phyloP scores from a whole-genome alignment of 2,329 filamentous ascomycete species.

The Beauveria sp. region DNA sequence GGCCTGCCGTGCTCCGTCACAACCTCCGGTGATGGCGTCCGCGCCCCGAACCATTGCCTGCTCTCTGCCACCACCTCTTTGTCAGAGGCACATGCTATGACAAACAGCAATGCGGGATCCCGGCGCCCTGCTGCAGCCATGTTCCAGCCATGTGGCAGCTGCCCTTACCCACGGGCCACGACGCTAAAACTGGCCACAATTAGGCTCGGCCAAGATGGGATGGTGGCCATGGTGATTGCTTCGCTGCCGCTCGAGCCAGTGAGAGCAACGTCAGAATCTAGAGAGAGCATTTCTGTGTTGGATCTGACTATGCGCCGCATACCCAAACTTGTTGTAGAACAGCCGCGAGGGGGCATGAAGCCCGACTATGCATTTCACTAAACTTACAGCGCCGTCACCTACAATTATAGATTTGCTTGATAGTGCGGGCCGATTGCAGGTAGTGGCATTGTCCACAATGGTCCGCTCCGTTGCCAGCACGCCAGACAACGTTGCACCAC shows the following conservation, averaged over 20 bases:
- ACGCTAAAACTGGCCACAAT: not conserved
- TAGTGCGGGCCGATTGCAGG: not conserved
- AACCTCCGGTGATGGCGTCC: not conserved
- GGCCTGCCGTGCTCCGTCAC: not conserved
- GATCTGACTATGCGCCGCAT: not conserved
- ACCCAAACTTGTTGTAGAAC: too few relatives aligned
- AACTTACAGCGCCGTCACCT: not conserved
- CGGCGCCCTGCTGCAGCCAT: not conserved
- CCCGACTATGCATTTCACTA: too few relatives aligned
- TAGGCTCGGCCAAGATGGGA: not conserved
- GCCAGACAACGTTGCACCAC: not conserved
- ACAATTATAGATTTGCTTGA: not conserved
- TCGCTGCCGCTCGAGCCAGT: not conserved
- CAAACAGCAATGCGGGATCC: slow-evolving; percentile 6
- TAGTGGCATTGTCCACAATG: not conserved
- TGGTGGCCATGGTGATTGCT: not conserved
- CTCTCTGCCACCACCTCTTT: not conserved
- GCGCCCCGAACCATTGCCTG: not conserved
- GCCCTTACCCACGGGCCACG: slow-evolving; percentile 1
- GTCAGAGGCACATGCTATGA: slow-evolving; percentile 5
- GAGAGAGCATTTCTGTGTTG: not conserved
- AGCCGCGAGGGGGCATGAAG: not conserved
- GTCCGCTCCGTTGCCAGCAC: not conserved
- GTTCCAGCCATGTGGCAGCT: not conserved
- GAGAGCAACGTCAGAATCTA: not conserved